Evolutionary conservation across 441 rosid genomes (phyloP).

Genomic region (Macaranga tanarius): DNA sequence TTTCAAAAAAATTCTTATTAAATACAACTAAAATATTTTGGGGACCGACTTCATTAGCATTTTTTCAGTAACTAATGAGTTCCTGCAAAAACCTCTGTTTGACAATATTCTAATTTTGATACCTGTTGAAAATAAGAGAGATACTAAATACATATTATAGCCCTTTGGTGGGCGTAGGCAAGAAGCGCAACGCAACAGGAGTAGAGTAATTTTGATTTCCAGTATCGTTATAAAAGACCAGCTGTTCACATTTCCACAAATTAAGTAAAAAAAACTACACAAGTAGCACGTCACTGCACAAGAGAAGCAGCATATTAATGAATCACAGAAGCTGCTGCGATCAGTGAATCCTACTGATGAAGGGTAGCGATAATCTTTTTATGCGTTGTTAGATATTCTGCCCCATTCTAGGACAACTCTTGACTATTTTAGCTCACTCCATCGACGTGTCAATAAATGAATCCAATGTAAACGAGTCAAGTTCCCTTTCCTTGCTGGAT

Average conservation of each 20-base stretch:
- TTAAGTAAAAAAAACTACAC: neutral
- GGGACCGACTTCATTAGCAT: too few species aligned
- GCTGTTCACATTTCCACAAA: neutral
- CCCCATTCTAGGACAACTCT: neutral
- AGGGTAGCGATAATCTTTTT: neutral
- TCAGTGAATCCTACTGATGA: neutral
- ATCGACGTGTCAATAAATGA: neutral
- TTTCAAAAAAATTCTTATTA: too few species aligned
- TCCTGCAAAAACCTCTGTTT: too few species aligned
- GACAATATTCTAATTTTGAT: too few species aligned
- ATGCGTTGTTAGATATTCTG: neutral
- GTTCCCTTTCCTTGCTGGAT: conserved; percentile 82
- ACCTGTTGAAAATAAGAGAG: too few species aligned
- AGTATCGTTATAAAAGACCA: neutral
- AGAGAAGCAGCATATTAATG: neutral
- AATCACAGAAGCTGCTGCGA: neutral
- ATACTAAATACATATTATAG: too few species aligned
- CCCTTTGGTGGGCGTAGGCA: too few species aligned
- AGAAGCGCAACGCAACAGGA: neutral
- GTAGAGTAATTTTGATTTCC: conserved; percentile 1
- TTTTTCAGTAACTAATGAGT: too few species aligned
- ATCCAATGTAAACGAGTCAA: conserved; percentile 20
- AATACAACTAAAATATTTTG: too few species aligned
- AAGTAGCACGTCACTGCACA: neutral
- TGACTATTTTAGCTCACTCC: neutral